A percentile compares a stretch with the other conserved stretches of the same genome.
Evolutionary conservation across 371 early-diverging fungal genomes (phyloP).

Genomic region (Haplosporangium sp.): DNA sequence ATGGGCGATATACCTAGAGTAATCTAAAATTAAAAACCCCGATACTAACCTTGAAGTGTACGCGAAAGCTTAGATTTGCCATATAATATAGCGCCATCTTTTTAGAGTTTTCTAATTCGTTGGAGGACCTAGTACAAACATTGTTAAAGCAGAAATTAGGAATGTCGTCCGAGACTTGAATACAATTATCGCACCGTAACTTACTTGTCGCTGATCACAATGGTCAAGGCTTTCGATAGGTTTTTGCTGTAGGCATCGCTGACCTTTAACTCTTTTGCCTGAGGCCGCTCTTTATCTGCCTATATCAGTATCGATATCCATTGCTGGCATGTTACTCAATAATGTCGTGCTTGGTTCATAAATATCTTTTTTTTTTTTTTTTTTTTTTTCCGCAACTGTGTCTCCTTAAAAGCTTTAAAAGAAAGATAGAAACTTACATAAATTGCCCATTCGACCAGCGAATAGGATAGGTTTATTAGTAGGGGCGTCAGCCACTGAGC

Average conservation of each 20-base stretch:
- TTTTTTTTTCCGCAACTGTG: neutral
- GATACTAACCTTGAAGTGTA: conserved; percentile 62
- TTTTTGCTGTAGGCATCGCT: conserved; percentile 42
- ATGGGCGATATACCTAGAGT: neutral
- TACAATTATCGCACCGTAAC: neutral
- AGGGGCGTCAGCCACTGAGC: conserved; percentile 39
- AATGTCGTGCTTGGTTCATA: neutral
- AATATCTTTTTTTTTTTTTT: too few relatives aligned
- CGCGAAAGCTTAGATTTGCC: conserved; percentile 67
- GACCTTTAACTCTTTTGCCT: conserved; percentile 42
- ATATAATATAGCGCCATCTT: conserved; percentile 62
- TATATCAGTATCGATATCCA: neutral
- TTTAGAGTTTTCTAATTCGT: conserved; percentile 60
- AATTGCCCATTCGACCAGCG: conserved; percentile 43
- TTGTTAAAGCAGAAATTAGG: neutral
- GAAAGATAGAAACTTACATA: conserved; percentile 11
- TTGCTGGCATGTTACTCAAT: neutral
- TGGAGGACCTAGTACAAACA: conserved; percentile 3
- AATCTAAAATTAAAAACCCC: neutral
- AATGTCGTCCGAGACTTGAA: neutral
- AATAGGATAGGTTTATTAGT: conserved; percentile 34
- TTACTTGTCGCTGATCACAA: conserved; percentile 47
- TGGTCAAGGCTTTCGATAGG: conserved; percentile 34
- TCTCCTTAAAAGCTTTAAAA: neutral
- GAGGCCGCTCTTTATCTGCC: conserved; percentile 44